These are phyloP conservation scores for Sarocladium strictum DNA, from an alignment of 2,329 filamentous ascomycete species.

Conservation along the genomic window DNA sequence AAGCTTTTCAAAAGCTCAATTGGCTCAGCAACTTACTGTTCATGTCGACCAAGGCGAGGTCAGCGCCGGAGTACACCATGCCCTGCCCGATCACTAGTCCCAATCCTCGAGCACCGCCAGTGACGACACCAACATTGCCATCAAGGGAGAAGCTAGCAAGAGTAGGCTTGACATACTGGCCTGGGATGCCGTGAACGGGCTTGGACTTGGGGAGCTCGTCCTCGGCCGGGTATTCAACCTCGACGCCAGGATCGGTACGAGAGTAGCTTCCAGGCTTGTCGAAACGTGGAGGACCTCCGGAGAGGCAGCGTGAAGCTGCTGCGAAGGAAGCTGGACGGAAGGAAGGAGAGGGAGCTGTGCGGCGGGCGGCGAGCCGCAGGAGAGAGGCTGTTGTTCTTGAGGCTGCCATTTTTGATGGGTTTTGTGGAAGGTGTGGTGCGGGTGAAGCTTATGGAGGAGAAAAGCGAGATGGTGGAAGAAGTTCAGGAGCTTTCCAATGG, in stretches of 20 bases:
- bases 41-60: conserved; percentile 88
- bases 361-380: conserved; percentile 23
- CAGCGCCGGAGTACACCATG: conserved; percentile 79
- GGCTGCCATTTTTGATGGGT: conserved; percentile 14
- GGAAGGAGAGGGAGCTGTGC: conserved; percentile 17
- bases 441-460: not conserved
- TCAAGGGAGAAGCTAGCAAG: conserved; percentile 83
- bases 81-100: conserved; percentile 92
- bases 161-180: conserved; percentile 77
- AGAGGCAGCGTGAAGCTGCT: conserved; percentile 21
- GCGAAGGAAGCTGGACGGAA: conserved; percentile 18
- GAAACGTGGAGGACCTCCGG: conserved; percentile 26
- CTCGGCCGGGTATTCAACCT: conserved; percentile 73
- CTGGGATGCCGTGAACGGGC: conserved; percentile 70
- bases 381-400: conserved; percentile 17
- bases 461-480: not conserved
- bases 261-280: conserved; percentile 60
- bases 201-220: conserved; percentile 63
- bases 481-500: not conserved
- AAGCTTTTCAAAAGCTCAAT: not conserved
- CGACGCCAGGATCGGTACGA: conserved; percentile 72
- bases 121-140: conserved; percentile 76
- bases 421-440: not conserved
- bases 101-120: conserved; percentile 82
- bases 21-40: conserved; percentile 54